A percentile compares a stretch with the other conserved stretches of the same genome.
These are phyloP conservation scores for Centella asiatica DNA, from an alignment of 129 eudicot genomes.

Conservation along the genomic window DNA sequence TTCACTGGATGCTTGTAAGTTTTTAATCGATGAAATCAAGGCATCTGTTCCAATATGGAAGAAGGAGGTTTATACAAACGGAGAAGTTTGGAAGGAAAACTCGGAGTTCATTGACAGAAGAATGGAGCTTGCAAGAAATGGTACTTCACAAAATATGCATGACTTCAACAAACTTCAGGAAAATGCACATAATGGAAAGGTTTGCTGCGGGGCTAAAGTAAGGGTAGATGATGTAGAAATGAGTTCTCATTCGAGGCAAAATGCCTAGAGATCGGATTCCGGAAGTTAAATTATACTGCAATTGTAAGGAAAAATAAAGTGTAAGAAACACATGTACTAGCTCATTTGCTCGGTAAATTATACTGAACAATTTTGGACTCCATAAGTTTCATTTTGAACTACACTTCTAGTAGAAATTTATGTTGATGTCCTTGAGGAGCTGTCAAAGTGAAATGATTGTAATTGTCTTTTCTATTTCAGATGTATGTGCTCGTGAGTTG, in stretches of 20 bases:
- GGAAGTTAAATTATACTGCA: no score
- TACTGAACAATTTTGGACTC: no score
- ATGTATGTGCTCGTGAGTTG: no score
- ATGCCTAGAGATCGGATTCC: no score
- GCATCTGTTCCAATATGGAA: conserved; percentile 95
- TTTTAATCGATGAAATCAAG: conserved; percentile 78
- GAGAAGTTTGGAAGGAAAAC: conserved; percentile 94
- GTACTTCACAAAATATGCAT: conserved; percentile 1
- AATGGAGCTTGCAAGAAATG: conserved; percentile 29
- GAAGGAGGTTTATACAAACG: conserved; percentile 87
- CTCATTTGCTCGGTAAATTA: no score
- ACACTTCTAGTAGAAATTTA: no score
- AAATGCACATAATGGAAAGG: conserved; percentile 21
- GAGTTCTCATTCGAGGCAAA: conserved; percentile 9
- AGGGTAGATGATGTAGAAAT: conserved; percentile 36
- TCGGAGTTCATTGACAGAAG: conserved; percentile 68
- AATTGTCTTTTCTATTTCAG: no score
- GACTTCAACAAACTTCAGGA: conserved; percentile 34
- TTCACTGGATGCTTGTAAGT: conserved; percentile 82
- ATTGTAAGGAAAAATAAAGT: no score
- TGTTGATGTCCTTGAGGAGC: no score
- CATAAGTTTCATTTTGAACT: no score
- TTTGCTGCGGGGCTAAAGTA: conserved; percentile 48
- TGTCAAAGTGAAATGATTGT: no score
- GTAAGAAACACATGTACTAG: no score